A percentile compares a stretch with the other conserved stretches of the same genome.
Evolutionary conservation across 1,139 yeast genomes (phyloP).

Genomic region (Yamadazyma membranifaciens): DNA sequence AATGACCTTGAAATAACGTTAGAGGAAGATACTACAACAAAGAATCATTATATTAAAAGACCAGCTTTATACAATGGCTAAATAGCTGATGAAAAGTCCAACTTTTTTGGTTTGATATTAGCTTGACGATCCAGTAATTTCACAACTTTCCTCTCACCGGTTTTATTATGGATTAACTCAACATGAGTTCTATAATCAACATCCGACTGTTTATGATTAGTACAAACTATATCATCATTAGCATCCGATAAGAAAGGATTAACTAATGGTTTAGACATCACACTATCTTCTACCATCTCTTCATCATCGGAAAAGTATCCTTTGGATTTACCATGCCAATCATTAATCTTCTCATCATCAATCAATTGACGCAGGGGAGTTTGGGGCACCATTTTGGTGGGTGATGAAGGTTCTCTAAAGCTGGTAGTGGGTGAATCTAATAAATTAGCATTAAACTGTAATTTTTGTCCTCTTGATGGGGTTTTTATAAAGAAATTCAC

Average conservation of each 20-base stretch:
- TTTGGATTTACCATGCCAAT: constrained; percentile 38
- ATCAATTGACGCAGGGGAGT: constrained; percentile 41
- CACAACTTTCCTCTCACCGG: constrained; percentile 37
- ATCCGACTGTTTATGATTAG: constrained; percentile 2
- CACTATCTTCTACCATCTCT: constrained; percentile 8
- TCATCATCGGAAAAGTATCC: constrained; percentile 32
- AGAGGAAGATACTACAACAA: too few relatives aligned
- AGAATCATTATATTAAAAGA: constrained; percentile 3
- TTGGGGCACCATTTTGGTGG: constrained; percentile 11
- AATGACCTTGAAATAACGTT: background rate
- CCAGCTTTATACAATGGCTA: constrained; percentile 7
- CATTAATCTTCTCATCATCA: constrained; percentile 29
- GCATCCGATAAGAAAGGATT: constrained; percentile 20
- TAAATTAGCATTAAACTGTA: constrained; percentile 6
- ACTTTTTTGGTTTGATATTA: constrained; percentile 40
- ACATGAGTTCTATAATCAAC: constrained; percentile 38
- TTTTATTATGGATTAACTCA: constrained; percentile 37
- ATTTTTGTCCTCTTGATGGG: constrained; percentile 7
- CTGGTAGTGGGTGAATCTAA: constrained; percentile 13
- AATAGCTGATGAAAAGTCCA: constrained; percentile 26
- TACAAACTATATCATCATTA: background rate
- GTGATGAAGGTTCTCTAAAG: constrained; percentile 3
- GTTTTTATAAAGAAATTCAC: constrained; percentile 15
- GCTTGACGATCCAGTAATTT: constrained; percentile 34
- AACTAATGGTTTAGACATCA: constrained; percentile 10